Evolutionary conservation across 805 yeast species (phyloP).

Genomic region (Myxozyma vanderwaltii): DNA sequence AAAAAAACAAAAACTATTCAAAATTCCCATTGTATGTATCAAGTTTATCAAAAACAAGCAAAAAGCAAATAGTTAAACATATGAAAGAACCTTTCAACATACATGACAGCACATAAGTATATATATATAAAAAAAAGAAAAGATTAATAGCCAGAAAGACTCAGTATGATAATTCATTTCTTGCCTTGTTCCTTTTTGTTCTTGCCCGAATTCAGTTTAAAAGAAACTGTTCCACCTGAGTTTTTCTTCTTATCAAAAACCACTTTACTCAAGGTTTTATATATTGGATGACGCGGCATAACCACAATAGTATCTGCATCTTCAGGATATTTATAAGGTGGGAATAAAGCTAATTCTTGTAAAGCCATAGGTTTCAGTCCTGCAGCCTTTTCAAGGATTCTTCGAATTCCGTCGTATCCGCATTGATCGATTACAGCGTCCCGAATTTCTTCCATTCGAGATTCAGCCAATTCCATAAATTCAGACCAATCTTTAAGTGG

Average conservation of each 20-base stretch:
- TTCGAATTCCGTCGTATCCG: constrained; percentile 33
- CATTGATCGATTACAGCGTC: constrained; percentile 19
- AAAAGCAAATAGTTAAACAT: no score
- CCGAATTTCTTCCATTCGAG: constrained; percentile 25
- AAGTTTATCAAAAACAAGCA: no score
- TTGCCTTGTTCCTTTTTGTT: not conserved
- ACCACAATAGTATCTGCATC: constrained; percentile 29
- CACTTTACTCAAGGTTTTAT: not conserved
- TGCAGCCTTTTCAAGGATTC: constrained; percentile 33
- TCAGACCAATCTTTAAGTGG: constrained; percentile 32
- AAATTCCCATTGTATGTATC: no score
- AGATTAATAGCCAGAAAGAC: no score
- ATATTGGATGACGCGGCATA: constrained; percentile 15
- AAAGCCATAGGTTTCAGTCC: constrained; percentile 24
- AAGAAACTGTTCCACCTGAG: not conserved
- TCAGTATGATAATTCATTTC: no score
- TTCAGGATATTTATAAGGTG: constrained; percentile 26
- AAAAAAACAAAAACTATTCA: no score
- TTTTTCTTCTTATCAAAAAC: not conserved
- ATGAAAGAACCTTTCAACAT: no score
- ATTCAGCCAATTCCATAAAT: constrained; percentile 27
- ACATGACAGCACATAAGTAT: no score
- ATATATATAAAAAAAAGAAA: no score
- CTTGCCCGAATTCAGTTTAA: not conserved
- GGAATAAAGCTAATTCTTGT: constrained; percentile 28